Base-by-base conservation (phyloP, 177 flowering plant species). In the Vitis hybrid region DNA sequence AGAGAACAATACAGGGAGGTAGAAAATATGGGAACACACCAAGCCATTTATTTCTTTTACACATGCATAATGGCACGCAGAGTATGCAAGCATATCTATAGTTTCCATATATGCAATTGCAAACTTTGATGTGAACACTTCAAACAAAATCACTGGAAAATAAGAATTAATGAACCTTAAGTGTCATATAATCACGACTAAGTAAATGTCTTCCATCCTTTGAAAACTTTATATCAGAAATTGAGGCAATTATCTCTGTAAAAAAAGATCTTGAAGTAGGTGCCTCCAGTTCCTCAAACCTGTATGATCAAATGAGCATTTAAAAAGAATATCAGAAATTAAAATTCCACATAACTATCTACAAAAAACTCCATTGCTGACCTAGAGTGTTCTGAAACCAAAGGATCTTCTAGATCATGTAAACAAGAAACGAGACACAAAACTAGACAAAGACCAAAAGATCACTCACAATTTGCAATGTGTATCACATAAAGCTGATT, bases 101-200 rank as follows among this genome's bases (percentile, higher is more conserved):
- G 30, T 27, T 27, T 27, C 30, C 30, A 27, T 27, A 27, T 27
- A 27, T 27, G 30, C 30, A 27, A 27, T 27, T 27, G 30, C 30
- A 27, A 27, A 27, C 4, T 27, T 27, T 27, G 30, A 27, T 27
- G 30, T 27, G 30, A 27, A 27, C 30, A 27, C 30, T 27, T 27
- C 4, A 27, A 27, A 27, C 30, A 27, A 51, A 30, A 56, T 15
- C 4, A 15, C n/a, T 7, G 35, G 54, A 20, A n/a, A 9, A 68
- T 48, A 54, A 12, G 52, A 71, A 53, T 63, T 59, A 3, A 27
- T 55, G 32, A 63, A 89, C 93, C 93, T 89, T 89, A 59, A 89
- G 87, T 65, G 91, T 85, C 93, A 89, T 89, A 70, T 87, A 90
- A 73, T 90, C 91, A 71, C 94, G 94, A 81, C 91, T 90, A 32